phyloP scores from a whole-genome alignment of 345 rosid genomes.

The Punica granatum region DNA sequence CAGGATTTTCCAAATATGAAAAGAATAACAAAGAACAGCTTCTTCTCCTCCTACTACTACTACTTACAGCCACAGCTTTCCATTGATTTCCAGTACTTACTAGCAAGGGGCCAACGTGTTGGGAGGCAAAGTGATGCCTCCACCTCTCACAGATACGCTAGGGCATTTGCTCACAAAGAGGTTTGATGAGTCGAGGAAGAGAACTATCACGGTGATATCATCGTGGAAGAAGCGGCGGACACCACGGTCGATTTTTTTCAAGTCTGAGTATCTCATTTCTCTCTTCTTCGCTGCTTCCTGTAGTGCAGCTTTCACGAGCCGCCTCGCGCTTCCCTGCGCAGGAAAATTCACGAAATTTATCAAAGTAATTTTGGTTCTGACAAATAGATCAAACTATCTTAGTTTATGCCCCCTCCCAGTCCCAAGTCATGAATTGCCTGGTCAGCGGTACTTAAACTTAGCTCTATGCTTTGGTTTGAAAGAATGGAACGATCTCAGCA shows the following conservation, averaged over 20 bases:
- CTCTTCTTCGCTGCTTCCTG: constrained; percentile 92
- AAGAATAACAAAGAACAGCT: not conserved
- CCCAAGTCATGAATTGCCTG: too few relatives aligned
- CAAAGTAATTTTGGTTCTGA: too few relatives aligned
- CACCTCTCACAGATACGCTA: constrained; percentile 55
- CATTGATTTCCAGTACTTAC: not conserved
- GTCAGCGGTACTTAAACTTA: too few relatives aligned
- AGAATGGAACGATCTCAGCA: not conserved
- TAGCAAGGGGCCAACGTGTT: constrained; percentile 53
- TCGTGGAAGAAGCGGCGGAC: constrained; percentile 94
- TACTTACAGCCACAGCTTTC: not conserved
- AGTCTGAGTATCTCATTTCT: constrained; percentile 92
- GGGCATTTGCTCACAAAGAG: constrained; percentile 21
- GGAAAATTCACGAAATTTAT: not conserved
- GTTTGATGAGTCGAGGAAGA: constrained; percentile 65
- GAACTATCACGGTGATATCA: constrained; percentile 75
- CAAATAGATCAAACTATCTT: too few relatives aligned
- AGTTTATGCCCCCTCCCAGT: too few relatives aligned
- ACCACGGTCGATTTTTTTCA: constrained; percentile 91
- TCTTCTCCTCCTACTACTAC: not conserved
- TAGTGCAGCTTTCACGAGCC: constrained; percentile 76
- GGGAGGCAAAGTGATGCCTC: constrained; percentile 48
- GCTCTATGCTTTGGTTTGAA: too few relatives aligned
- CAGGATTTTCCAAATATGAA: not conserved
- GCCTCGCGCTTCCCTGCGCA: constrained; percentile 70